These are phyloP conservation scores for Terfezia boudieri DNA, from an alignment of 495 filamentous ascomycete genomes.

Conservation along the genomic window DNA sequence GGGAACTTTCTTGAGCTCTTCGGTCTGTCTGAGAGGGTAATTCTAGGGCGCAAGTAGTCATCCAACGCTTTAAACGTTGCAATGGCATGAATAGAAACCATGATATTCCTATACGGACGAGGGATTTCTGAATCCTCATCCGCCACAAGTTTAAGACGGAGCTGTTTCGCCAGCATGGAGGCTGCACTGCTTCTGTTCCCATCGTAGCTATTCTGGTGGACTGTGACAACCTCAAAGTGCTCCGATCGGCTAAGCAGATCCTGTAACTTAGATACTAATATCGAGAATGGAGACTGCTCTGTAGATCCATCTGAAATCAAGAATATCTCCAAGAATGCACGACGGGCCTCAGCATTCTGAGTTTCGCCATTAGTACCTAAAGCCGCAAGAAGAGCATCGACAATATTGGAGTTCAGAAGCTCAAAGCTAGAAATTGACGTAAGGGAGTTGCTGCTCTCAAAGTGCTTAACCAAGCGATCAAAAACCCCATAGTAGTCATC, in stretches of 20 bases:
- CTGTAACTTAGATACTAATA: constrained; percentile 82
- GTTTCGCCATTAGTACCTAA: constrained; percentile 39
- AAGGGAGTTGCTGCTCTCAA: constrained; percentile 58
- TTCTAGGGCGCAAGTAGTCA: constrained; percentile 83
- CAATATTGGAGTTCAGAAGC: constrained; percentile 69
- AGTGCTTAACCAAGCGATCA: constrained; percentile 56
- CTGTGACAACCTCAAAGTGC: constrained; percentile 92
- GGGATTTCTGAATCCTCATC: constrained; percentile 83
- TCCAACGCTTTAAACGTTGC: constrained; percentile 93
- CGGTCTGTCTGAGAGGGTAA: constrained; percentile 63
- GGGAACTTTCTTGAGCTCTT: constrained; percentile 29
- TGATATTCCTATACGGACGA: constrained; percentile 64
- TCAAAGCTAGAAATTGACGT: constrained; percentile 97
- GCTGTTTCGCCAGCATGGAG: constrained; percentile 90
- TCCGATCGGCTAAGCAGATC: constrained; percentile 89
- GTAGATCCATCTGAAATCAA: constrained; percentile 30
- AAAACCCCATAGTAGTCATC: constrained; percentile 28
- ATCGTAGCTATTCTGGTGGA: constrained; percentile 80
- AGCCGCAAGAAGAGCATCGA: constrained; percentile 57
- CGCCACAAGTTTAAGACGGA: constrained; percentile 69
- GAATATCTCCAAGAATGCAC: constrained; percentile 83
- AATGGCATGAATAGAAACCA: constrained; percentile 97
- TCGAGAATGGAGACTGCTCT: constrained; percentile 58
- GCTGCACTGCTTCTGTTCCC: constrained; percentile 78
- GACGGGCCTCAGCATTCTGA: constrained; percentile 28